A percentile compares a stretch with the other conserved stretches of the same genome.
Evolutionary conservation across 106 monocot genomes (phyloP).

Genomic region (Allium fistulosum): DNA sequence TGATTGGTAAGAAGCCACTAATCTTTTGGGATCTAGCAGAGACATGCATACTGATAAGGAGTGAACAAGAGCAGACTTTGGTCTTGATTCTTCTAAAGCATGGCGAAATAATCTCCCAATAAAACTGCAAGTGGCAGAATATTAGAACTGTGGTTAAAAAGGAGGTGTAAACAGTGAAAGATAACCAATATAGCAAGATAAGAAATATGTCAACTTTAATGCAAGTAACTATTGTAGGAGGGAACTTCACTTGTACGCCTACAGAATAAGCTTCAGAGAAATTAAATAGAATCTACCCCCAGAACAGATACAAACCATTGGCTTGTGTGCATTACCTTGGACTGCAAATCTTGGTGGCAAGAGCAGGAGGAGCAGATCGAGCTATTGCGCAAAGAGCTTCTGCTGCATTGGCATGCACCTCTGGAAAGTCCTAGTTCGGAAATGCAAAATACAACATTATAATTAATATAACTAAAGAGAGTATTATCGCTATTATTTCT

Average conservation of each 20-base stretch:
- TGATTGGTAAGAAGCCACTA: conserved; percentile 24
- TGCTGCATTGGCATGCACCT: conserved; percentile 81
- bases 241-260: background rate
- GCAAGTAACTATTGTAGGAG: background rate
- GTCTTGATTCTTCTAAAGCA: conserved; percentile 27
- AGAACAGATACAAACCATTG: background rate
- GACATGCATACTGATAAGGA: conserved; percentile 52
- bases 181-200: too few species aligned
- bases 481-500: too few species aligned
- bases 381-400: conserved; percentile 64
- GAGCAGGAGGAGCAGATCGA: conserved; percentile 54
- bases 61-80: conserved; percentile 52
- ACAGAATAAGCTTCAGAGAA: background rate
- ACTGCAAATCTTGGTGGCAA: conserved; percentile 47
- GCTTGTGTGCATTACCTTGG: conserved; percentile 21
- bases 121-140: conserved; percentile 29
- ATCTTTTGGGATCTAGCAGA: conserved; percentile 59
- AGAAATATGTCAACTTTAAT: background rate
- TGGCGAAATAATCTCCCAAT: conserved; percentile 42
- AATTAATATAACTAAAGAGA: too few species aligned
- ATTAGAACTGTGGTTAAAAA: too few species aligned
- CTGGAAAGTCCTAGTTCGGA: conserved; percentile 38
- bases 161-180: too few species aligned
- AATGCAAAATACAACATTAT: background rate
- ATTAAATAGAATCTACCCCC: background rate